Evolutionary conservation across 768 basidiomycete species (phyloP).

Genomic region (Xanthoconium purpureum): DNA sequence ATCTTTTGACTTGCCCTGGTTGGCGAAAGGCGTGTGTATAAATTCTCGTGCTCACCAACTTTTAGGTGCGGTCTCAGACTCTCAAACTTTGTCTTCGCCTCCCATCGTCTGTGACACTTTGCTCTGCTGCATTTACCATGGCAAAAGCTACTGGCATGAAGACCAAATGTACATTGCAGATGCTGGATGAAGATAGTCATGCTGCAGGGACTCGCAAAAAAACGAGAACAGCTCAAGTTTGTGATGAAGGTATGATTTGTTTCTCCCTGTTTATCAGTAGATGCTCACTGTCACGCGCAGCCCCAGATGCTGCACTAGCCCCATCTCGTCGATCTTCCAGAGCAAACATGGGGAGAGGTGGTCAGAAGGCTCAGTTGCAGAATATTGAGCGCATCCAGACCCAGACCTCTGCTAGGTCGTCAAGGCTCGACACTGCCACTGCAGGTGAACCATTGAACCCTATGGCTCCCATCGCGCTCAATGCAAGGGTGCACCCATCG

Average conservation of each 20-base stretch:
- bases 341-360: not conserved
- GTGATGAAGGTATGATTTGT: not conserved
- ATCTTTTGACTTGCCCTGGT: too few species aligned
- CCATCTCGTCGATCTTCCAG: not conserved
- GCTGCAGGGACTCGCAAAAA: not conserved
- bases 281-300: not conserved
- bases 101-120: too few species aligned
- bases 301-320: too few species aligned
- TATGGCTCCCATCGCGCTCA: not conserved
- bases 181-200: not conserved
- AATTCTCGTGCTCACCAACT: too few species aligned
- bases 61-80: too few species aligned
- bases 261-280: too few species aligned
- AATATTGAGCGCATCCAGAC: not conserved
- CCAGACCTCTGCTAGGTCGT: not conserved
- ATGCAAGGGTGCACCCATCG: not conserved
- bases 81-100: too few species aligned
- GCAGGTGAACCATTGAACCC: not conserved
- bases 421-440: not conserved
- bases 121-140: not conserved
- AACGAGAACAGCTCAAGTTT: not conserved
- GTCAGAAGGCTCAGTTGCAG: not conserved
- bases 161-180: not conserved
- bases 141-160: not conserved
- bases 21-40: too few species aligned